Percentiles rank a stretch among this genome's conserved stretches.
Conservation (phyloP, 176 grass and related monocot species). For the Phoenix roebelenii region DNA sequence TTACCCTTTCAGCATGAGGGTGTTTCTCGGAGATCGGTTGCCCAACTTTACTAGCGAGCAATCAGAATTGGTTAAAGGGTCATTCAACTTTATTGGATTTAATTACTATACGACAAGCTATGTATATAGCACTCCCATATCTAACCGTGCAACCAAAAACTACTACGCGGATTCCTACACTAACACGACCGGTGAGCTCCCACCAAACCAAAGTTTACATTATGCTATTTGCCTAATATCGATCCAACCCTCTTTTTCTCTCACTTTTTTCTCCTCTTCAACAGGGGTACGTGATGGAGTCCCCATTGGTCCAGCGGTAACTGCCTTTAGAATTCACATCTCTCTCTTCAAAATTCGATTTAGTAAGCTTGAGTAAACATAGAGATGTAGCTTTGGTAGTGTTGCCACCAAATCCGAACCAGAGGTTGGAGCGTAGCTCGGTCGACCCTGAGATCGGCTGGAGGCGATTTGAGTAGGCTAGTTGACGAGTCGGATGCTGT, state of each 20-base stretch:
- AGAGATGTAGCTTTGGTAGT: no score
- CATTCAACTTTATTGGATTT: conserved; percentile 33
- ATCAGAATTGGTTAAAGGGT: conserved; percentile 27
- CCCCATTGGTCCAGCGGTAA: conserved; percentile 24
- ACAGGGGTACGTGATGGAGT: conserved; percentile 15
- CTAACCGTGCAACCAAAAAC: not conserved
- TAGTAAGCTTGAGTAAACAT: no score
- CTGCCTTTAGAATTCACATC: no score
- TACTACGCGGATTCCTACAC: conserved; percentile 19
- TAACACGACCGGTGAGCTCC: conserved; percentile 3
- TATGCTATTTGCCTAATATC: not conserved
- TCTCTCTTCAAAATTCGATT: no score
- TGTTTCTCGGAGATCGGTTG: conserved; percentile 15
- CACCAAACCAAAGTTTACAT: no score
- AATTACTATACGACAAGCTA: conserved; percentile 39
- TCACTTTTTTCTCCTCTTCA: not conserved
- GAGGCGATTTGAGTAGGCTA: no score
- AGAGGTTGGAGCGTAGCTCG: no score
- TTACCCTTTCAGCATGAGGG: conserved; percentile 27
- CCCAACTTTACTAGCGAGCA: conserved; percentile 31
- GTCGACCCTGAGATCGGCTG: no score
- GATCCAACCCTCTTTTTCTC: not conserved
- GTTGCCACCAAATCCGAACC: no score
- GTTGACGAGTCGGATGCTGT: no score
- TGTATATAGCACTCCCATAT: conserved; percentile 3